These are phyloP conservation scores for Candida glucosophila DNA, from an alignment of 1,139 yeast genomes.

Conservation along the genomic window DNA sequence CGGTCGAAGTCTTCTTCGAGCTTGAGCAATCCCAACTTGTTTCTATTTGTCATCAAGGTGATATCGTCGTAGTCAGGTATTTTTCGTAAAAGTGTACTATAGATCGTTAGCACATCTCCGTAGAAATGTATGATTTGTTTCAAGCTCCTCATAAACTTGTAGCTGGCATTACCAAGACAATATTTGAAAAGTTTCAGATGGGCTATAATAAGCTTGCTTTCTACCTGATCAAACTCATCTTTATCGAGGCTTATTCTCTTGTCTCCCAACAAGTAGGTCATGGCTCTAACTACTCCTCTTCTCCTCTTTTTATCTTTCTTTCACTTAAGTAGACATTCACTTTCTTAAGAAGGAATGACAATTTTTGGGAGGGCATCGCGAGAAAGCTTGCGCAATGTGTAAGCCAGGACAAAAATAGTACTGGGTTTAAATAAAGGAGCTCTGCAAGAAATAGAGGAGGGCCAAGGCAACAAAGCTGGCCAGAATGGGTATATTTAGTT, in stretches of 20 bases:
- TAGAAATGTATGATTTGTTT: slow-evolving; percentile 29
- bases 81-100: slow-evolving; percentile 30
- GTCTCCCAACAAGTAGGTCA: slow-evolving; percentile 31
- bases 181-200: slow-evolving; percentile 23
- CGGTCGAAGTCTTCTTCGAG: slow-evolving; percentile 27
- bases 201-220: slow-evolving; percentile 17
- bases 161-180: slow-evolving; percentile 26
- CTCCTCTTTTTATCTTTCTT: background rate
- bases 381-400: background rate
- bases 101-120: slow-evolving; percentile 32
- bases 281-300: slow-evolving; percentile 4
- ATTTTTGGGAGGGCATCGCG: background rate
- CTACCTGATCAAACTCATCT: slow-evolving; percentile 13
- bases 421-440: background rate
- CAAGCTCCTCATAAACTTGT: slow-evolving; percentile 18
- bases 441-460: background rate
- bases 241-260: slow-evolving; percentile 15
- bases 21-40: slow-evolving; percentile 15
- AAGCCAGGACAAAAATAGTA: background rate
- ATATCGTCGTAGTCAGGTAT: slow-evolving; percentile 37
- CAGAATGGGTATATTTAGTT: slow-evolving; percentile 22
- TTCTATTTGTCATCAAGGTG: slow-evolving; percentile 22
- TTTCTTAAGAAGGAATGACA: background rate
- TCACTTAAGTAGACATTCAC: background rate
- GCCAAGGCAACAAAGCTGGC: background rate